Evolutionary conservation across 768 basidiomycete species (phyloP).

Genomic region (Dentipellis fragilis): DNA sequence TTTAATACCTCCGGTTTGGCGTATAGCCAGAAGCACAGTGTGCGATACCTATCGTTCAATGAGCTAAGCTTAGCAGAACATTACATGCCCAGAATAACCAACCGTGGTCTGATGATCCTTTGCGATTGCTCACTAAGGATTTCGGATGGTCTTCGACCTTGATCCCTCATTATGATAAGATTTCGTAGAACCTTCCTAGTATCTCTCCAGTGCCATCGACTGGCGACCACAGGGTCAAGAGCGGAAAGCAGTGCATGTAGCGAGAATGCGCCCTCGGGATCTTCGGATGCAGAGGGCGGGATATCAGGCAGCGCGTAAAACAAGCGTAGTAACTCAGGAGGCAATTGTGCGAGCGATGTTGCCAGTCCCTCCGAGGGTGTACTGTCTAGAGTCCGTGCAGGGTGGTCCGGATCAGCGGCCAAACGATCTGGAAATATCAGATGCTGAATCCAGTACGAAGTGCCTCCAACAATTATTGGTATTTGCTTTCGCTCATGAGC

Average conservation of each 20-base stretch:
- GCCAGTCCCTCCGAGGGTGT: constrained; percentile 22
- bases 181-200: constrained; percentile 82
- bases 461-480: constrained; percentile 92
- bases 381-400: neutral
- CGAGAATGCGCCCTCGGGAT: constrained; percentile 49
- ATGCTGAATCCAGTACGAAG: constrained; percentile 96
- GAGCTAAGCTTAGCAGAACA: neutral
- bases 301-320: constrained; percentile 50
- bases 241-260: constrained; percentile 54
- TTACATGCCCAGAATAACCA: neutral
- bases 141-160: constrained; percentile 54
- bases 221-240: constrained; percentile 66
- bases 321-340: constrained; percentile 36
- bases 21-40: constrained; percentile 87
- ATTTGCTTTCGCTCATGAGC: constrained; percentile 52
- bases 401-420: constrained; percentile 17
- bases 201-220: constrained; percentile 94
- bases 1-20: constrained; percentile 56
- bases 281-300: constrained; percentile 43
- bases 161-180: constrained; percentile 67
- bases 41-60: constrained; percentile 55
- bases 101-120: constrained; percentile 41
- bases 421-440: constrained; percentile 82
- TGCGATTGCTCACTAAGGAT: constrained; percentile 55
- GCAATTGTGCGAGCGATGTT: constrained; percentile 33